These are phyloP conservation scores for Carex pumila DNA, from an alignment of 176 grass and related monocot genomes.

Conservation along the genomic window DNA sequence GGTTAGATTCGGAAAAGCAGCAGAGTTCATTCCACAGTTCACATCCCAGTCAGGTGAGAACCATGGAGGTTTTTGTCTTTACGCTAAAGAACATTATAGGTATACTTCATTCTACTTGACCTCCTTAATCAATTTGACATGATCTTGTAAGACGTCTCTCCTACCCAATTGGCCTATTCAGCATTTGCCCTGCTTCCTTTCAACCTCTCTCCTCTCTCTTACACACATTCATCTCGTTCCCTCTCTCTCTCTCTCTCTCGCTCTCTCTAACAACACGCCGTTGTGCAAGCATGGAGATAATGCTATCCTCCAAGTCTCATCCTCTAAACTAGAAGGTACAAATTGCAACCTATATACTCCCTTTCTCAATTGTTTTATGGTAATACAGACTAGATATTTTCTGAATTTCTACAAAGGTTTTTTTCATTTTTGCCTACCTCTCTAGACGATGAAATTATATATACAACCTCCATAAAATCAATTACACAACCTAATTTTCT, in stretches of 20 bases:
- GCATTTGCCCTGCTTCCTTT: background rate
- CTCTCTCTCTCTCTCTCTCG: background rate
- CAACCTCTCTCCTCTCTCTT: background rate
- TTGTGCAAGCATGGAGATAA: background rate
- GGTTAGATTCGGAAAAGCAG: no score
- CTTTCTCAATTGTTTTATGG: background rate
- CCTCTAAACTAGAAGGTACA: background rate
- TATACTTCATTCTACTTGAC: slow-evolving; percentile 7
- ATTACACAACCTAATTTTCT: no score
- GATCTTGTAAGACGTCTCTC: background rate
- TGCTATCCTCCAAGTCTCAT: background rate
- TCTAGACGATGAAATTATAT: background rate
- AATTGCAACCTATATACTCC: background rate
- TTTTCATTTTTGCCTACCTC: background rate
- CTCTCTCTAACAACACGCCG: background rate
- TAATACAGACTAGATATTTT: background rate
- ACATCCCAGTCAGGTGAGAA: slow-evolving; percentile 4
- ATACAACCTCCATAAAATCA: no score
- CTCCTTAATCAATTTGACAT: background rate
- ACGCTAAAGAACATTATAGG: background rate
- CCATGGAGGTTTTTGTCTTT: slow-evolving; percentile 1
- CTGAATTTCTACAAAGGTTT: background rate
- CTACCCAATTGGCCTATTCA: background rate
- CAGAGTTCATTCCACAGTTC: no score
- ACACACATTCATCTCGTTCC: background rate